Base-by-base conservation (phyloP, 495 filamentous ascomycete genomes). In the Daldinia concentrica region DNA sequence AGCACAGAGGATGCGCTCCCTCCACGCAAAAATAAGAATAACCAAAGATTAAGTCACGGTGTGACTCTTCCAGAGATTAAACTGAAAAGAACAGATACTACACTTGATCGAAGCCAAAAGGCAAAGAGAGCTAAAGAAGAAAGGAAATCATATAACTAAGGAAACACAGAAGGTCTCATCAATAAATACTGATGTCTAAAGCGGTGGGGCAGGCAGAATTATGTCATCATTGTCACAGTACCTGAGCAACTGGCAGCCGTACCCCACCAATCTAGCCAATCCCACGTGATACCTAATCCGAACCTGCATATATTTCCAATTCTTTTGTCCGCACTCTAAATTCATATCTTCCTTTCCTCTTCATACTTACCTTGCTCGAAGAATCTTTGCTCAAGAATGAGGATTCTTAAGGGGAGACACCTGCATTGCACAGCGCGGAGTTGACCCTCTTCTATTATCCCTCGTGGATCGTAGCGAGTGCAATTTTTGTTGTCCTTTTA, bases 11-110 rank as follows among this genome's bases (percentile, higher is more conserved):
- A 78, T 78, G 71, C 45, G 12, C 74, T 68, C 62, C 74, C 87
- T 65, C 59, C 66, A 52, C 80, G 76, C 84, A 82, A 80, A 81
- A 80, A 79, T 76, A 75, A 72, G 74, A 66, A 74, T 77, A 80
- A 80, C 78, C 76, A 71, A 11, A 57, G 73, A 76, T 62, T 30
- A 39, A 67, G 54, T 29, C 71, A 63, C 52, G 17, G 52, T 65
- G 69, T 64, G 50, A 66, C 71, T 78, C 76, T 86, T 86, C 82
- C 85, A 88, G 85, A 86, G 83, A 87, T 93, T 92, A 93, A 92
- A 93, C 91, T 94, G 90, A 93, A 93, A 93, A 94, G 92, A 94
- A 95, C 92, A 95, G 92, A 95, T 96, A 95, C 92, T 94, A 95
- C 91, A 93, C 92, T 93, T 94, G 92, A 94, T 94, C 92, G 94